These are phyloP conservation scores for Fraxinus cuspidata DNA, from an alignment of 257 asterid species.

Conservation along the genomic window DNA sequence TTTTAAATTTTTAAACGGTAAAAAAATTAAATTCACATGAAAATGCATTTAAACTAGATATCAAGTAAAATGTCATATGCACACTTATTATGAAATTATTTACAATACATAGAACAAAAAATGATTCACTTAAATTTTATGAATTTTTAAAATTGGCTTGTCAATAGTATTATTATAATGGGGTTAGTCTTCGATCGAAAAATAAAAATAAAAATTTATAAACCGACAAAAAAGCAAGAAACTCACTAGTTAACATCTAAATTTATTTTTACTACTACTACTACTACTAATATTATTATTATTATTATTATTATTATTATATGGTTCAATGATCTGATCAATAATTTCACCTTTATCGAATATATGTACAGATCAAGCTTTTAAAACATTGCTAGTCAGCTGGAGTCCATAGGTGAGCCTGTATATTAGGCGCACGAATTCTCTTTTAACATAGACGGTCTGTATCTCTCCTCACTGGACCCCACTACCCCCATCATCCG, in stretches of 20 bases:
- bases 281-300: too few relatives aligned
- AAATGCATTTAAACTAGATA: not conserved
- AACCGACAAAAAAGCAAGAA: too few relatives aligned
- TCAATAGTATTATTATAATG: not conserved
- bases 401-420: not conserved
- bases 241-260: too few relatives aligned
- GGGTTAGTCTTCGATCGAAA: too few relatives aligned
- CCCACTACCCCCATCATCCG: constrained; percentile 29
- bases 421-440: not conserved
- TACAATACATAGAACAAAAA: not conserved
- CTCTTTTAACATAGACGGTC: constrained; percentile 18
- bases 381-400: not conserved
- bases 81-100: not conserved
- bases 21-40: not conserved
- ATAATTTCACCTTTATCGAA: not conserved
- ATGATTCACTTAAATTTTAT: not conserved
- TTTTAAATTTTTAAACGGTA: not conserved
- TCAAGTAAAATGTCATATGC: not conserved
- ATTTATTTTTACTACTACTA: not conserved
- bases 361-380: too few relatives aligned
- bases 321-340: not conserved
- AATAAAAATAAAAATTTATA: too few relatives aligned
- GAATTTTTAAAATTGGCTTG: not conserved
- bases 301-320: too few relatives aligned
- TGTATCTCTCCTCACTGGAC: not conserved